Evolutionary conservation across 805 yeast species (phyloP).

Genomic region (Saccharomycopsis sp.): DNA sequence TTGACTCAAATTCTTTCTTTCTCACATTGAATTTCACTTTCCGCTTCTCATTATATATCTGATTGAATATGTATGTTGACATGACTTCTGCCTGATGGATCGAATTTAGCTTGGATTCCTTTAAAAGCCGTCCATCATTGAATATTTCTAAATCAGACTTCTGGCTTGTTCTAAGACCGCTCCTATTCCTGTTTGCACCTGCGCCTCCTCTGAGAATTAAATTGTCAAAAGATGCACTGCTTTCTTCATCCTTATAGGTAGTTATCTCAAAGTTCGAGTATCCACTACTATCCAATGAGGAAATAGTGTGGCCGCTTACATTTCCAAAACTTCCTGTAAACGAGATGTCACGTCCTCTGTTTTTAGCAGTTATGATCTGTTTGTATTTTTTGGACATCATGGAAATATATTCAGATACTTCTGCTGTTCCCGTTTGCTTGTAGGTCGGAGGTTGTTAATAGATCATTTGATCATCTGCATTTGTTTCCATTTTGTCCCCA

Average conservation of each 20-base stretch:
- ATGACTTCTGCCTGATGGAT: conserved; percentile 15
- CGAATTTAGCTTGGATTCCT: conserved; percentile 12
- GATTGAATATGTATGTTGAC: conserved; percentile 14
- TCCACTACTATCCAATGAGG: background rate
- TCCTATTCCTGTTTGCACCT: background rate
- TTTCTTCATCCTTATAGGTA: background rate
- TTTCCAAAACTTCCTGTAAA: background rate
- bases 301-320: background rate
- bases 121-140: conserved; percentile 12
- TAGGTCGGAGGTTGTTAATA: no score
- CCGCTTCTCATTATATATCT: conserved; percentile 11
- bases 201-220: conserved; percentile 2
- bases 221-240: conserved; percentile 4
- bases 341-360: background rate
- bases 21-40: background rate
- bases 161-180: background rate
- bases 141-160: conserved; percentile 10
- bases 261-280: background rate
- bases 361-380: background rate
- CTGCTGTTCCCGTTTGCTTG: no score
- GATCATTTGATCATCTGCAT: no score
- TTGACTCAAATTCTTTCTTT: background rate
- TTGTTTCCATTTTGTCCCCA: no score
- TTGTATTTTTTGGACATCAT: background rate
- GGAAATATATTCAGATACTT: no score